phyloP scores from a whole-genome alignment of 768 basidiomycete species.

The Lactarius vividus region DNA sequence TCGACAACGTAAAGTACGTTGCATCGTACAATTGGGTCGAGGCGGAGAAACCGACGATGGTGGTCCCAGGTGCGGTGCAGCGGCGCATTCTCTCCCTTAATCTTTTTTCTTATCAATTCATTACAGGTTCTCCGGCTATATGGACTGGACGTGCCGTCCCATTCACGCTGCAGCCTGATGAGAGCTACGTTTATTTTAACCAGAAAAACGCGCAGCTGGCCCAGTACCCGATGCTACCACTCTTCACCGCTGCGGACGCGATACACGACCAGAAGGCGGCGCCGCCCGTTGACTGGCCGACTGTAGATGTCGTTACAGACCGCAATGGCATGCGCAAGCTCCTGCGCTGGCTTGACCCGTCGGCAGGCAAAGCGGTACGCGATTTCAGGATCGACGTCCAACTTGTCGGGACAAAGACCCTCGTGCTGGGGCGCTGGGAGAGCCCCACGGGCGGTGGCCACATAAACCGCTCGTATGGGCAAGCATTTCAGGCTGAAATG shows the following conservation, averaged over 20 bases:
- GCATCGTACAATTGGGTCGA: constrained; percentile 37
- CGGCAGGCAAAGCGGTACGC: constrained; percentile 32
- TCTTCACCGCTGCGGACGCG: constrained; percentile 58
- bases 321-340: constrained; percentile 66
- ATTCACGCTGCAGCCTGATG: constrained; percentile 53
- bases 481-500: constrained; percentile 58
- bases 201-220: constrained; percentile 53
- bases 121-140: constrained; percentile 54
- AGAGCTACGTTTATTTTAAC: constrained; percentile 49
- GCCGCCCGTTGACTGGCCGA: constrained; percentile 36
- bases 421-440: constrained; percentile 63
- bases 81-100: neutral
- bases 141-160: constrained; percentile 54
- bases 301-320: constrained; percentile 53
- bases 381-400: constrained; percentile 73
- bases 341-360: constrained; percentile 47
- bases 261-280: constrained; percentile 26
- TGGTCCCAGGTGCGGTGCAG: constrained; percentile 33
- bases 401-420: constrained; percentile 53
- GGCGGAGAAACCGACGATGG: constrained; percentile 30
- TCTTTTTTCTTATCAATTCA: neutral
- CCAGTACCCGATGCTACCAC: constrained; percentile 46
- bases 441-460: constrained; percentile 33
- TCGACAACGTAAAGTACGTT: constrained; percentile 31
- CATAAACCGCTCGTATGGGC: constrained; percentile 46